Conservation (phyloP, 495 filamentous ascomycete species). For the Xylaria palmicola region DNA sequence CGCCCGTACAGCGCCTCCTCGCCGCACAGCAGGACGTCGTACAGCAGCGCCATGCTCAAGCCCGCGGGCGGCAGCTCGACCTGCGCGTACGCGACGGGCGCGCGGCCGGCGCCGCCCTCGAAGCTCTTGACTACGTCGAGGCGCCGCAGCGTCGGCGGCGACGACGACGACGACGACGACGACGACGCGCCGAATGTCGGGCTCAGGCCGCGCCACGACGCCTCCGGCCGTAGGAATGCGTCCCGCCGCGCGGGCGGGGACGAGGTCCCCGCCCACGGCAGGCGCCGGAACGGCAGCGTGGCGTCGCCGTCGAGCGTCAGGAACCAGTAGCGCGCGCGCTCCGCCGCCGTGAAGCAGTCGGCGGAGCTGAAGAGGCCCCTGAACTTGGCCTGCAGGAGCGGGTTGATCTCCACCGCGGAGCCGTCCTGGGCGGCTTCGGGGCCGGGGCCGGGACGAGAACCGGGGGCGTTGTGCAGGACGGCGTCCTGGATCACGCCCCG, state of each 20-base stretch:
- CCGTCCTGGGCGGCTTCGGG: not conserved
- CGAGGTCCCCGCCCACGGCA: constrained; percentile 18
- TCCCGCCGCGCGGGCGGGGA: not conserved
- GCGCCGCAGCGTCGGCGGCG: constrained; percentile 20
- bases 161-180: too few species aligned
- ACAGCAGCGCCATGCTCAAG: constrained; percentile 27
- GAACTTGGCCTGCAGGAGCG: constrained; percentile 21
- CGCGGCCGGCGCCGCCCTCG: not conserved
- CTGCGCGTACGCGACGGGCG: constrained; percentile 25
- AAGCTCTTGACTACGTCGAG: constrained; percentile 27
- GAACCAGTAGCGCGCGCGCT: constrained; percentile 12
- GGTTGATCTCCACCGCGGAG: constrained; percentile 12
- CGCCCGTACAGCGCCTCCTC: constrained; percentile 24
- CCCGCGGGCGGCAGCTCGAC: constrained; percentile 22
- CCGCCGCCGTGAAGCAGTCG: constrained; percentile 20
- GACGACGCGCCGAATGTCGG: constrained; percentile 25
- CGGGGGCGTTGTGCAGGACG: not conserved
- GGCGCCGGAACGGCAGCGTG: constrained; percentile 23
- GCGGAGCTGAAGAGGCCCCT: constrained; percentile 23
- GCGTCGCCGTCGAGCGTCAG: constrained; percentile 24
- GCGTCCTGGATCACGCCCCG: not conserved
- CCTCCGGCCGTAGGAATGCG: constrained; percentile 21
- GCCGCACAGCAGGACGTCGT: constrained; percentile 25
- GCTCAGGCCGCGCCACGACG: constrained; percentile 25
- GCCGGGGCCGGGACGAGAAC: too few species aligned